phyloP scores from a whole-genome alignment of 805 yeast genomes.

The Kurtzmaniella fragi region DNA sequence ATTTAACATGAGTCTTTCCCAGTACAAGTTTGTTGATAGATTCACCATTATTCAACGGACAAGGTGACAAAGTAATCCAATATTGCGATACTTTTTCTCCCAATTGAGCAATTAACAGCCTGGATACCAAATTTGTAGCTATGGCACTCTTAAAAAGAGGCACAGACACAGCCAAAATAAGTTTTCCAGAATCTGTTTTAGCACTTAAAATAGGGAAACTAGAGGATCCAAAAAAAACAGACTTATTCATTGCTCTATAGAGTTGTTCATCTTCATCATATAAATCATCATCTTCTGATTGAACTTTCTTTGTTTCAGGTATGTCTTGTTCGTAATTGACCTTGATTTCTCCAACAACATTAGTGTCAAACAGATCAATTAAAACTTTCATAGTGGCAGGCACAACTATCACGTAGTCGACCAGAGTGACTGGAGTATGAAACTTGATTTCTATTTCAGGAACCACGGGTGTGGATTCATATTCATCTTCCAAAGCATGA shows the following conservation, averaged over 20 bases:
- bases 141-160: conserved; percentile 35
- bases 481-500: conserved; percentile 45
- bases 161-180: conserved; percentile 15
- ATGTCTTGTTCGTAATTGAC: conserved; percentile 6
- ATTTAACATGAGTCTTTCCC: conserved; percentile 1
- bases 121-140: conserved; percentile 25
- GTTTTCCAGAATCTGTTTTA: not conserved
- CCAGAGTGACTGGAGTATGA: conserved; percentile 6
- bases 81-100: conserved; percentile 6
- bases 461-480: conserved; percentile 19
- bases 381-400: conserved; percentile 23
- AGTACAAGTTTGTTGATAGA: conserved; percentile 19
- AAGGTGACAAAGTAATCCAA: conserved; percentile 35
- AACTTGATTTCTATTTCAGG: conserved; percentile 23
- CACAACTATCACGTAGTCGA: conserved; percentile 20
- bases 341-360: not conserved
- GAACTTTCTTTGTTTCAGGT: conserved; percentile 5
- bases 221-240: conserved; percentile 6
- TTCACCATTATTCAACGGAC: conserved; percentile 26
- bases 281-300: conserved; percentile 23
- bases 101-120: conserved; percentile 12
- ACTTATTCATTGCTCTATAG: conserved; percentile 29
- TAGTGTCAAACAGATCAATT: conserved; percentile 10
- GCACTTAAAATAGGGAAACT: not conserved
- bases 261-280: conserved; percentile 49